These are phyloP conservation scores for Trichaptum fuscoviolaceum DNA, from an alignment of 768 basidiomycete species.

Conservation along the genomic window DNA sequence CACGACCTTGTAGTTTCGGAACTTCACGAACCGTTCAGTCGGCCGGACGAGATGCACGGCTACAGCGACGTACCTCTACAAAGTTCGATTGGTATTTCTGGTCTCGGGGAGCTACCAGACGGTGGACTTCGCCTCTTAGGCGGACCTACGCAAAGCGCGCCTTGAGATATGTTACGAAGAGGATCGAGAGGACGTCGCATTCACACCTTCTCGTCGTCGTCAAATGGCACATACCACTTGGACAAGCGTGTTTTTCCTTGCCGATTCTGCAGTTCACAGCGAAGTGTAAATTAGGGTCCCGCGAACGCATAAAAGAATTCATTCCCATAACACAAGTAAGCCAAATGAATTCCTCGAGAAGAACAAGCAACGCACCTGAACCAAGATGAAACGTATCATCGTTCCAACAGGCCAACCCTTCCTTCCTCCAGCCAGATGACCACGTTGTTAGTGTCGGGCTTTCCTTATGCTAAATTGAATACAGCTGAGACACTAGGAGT, in stretches of 20 bases:
- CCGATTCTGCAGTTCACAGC: slow-evolving; percentile 63
- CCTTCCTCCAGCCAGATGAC: no score
- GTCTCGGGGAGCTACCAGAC: slow-evolving; percentile 92
- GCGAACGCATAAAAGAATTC: no score
- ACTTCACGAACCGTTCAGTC: slow-evolving; percentile 45
- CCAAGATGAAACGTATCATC: slow-evolving; percentile 98
- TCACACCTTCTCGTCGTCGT: slow-evolving; percentile 95
- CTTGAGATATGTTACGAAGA: neutral
- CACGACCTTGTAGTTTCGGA: slow-evolving; percentile 96
- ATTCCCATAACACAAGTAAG: no score
- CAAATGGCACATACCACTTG: slow-evolving; percentile 99
- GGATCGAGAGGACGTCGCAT: neutral
- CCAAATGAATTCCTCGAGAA: neutral
- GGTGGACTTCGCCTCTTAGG: slow-evolving; percentile 92
- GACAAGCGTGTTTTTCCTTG: slow-evolving; percentile 97
- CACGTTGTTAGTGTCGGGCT: no score
- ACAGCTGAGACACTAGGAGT: no score
- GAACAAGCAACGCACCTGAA: slow-evolving; percentile 60
- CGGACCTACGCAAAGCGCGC: slow-evolving; percentile 54
- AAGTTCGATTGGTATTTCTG: slow-evolving; percentile 99
- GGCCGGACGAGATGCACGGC: neutral
- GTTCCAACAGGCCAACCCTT: slow-evolving; percentile 5
- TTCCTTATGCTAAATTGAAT: no score
- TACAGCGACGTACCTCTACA: slow-evolving; percentile 71
- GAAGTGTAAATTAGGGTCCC: no score